Evolutionary conservation across 73 alveolate species (phyloP), one percentile per base, ranked within the genome.

Genomic region (Paramecium caudatum): DNA sequence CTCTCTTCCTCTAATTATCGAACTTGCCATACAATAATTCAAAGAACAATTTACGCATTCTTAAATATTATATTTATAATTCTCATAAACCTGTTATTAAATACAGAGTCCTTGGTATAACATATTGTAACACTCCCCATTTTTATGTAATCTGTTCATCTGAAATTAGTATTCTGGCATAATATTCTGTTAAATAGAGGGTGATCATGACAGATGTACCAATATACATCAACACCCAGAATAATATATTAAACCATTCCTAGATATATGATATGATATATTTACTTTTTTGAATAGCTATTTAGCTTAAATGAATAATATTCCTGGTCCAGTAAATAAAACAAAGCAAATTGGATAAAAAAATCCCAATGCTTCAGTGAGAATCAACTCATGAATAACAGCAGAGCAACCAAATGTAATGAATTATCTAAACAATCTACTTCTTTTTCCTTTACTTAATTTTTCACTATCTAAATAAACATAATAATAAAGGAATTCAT

Each of bases 281-380:
- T n/a, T 27, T 82, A 48, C 61, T 47, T 83, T 21, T 65, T 55
- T 23, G 34, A 47, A 48, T 33, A 83, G 17, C n/a, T 39, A 46
- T 70, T 91, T 25, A 23, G 47, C 49, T 61, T 82, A 41, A 4
- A 96, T 91, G 49, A 95, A 91, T 39, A 96, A 49, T 10, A 93
- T 95, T 30, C 99, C 99, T 10, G 99, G 98, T 0, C 99, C 99
- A 30, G 98, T 97, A 91, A 96, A 96, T 91, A 96, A 34, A 8
- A 96, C 15, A 82, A 95, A 85, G 23, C 95, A 91, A 46, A 95
- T 81, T 0, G 99, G 99, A 91, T 93, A 96, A 92, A 95, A 96
- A 81, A 95, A 96, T n/a, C 97, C 95, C 41, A 95, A 83, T 7
- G 95, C 93, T 39, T 93, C 92, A 1, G 98, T 90, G 41, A 95